Base-by-base conservation (phyloP, 2,329 filamentous ascomycete species). In the Cercospora berteroae region DNA sequence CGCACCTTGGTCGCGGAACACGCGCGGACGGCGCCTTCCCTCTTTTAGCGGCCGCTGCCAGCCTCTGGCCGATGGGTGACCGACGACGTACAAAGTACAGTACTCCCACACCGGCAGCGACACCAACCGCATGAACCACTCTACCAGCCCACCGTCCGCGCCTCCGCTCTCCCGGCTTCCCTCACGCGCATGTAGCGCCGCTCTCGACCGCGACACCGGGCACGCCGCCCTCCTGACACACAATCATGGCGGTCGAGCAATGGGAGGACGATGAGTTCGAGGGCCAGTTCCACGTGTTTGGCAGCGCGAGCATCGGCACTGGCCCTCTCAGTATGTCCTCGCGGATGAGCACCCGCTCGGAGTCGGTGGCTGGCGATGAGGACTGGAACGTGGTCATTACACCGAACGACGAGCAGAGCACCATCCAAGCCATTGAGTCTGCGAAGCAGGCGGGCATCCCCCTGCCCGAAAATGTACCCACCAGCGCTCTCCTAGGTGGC, bases 361-460 rank as follows among this genome's bases (percentile, higher is more conserved):
- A 86, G 93, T 71, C 86, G 87, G 65, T 74, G 61, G 70, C 84
- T 80, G 69, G 89, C 69, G 92, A 96, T 75, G 93, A 97, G 75
- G 93, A 97, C 79, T 93, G 89, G 83, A 93, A 97, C 74, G 86
- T 98, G 23, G 87, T 94, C 72, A 82, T 98, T 31, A 89, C 92
- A 2, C 91, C 90, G 59, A 91, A 95, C 77, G 94, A 97, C 77
- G 92, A 96, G 74, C 86, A 88, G 70, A 92, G 92, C 1, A 96
- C 91, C 9, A 82, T 89, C 73, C 91, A 96, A 77, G 94, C 95
- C 68, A 94, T 99, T 74, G 88, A 91, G 25, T 91, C 93, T 6
- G 94, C 94, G 36, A 91, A 93, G 75, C 89, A 89, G 77, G 94
- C 93, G 27, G 95, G 95, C 72, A 97, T 99, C 71, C 94, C 95